Evolutionary conservation across 169 alveolate species (phyloP), one percentile per base, ranked within the genome.

Genomic region (Amoebophrya sp.): DNA sequence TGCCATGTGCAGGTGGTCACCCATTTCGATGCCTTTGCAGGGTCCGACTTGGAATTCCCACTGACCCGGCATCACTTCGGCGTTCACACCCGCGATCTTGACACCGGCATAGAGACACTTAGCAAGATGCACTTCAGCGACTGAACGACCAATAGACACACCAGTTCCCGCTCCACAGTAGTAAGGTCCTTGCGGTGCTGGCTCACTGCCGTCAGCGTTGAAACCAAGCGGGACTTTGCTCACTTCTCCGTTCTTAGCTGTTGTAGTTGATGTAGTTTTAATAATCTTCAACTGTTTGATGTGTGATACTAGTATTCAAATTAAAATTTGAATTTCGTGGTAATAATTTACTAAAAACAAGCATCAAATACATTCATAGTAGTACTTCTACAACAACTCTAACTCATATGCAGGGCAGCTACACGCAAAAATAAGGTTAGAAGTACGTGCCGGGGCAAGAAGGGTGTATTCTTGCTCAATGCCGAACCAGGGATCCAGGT

Each of bases 391-490:
- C 76, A 23, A 10, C 76, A 23, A 23, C 76, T 53, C 76, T 23
- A 23, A 53, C n/a, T 23, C 76, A 23, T 53, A 10, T 10, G 76
- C n/a, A 23, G 10, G 10, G 76, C 10, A 53, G 76, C 76, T 23
- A 23, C 23, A 53, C n/a, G n/a, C n/a, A 6, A 6, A 14, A 29
- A 12, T 12, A 10, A 38, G 1, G 33, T 26, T 6, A 2, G 10
- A 29, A 2, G n/a, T n/a, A n/a, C n/a, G n/a, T n/a, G n/a, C n/a
- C 12, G 93, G 93, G 34, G 47, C 89, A 89, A 92, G 41, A 89
- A 92, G 90, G 89, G 93, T 92, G 93, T 92, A 92, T 77, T 92
- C 93, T 89, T 92, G 93, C 91, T 92, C 93, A n/a, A 92, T 92
- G 89, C 93, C 93, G 89, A 92, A 92, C 83, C 83, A 65, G 33